phyloP scores from a whole-genome alignment of 2,329 filamentous ascomycete genomes.

The Zymoseptoria brevis region DNA sequence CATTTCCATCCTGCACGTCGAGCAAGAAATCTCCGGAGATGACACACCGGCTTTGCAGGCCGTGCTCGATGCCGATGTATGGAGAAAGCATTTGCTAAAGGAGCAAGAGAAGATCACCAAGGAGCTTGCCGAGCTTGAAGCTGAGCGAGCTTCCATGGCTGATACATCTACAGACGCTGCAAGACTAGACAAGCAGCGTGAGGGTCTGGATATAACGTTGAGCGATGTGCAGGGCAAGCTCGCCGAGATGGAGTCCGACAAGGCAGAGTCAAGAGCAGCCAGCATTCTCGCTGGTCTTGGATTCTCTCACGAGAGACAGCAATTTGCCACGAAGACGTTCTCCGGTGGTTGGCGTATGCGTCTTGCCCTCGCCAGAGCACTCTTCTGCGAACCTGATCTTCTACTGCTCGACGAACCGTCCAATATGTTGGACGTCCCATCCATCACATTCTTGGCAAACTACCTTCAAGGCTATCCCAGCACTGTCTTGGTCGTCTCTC shows the following conservation, averaged over 20 bases:
- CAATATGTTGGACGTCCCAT: slow-evolving; percentile 99
- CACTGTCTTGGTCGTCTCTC: slow-evolving; percentile 90
- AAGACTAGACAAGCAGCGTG: slow-evolving; percentile 75
- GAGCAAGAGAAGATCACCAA: slow-evolving; percentile 81
- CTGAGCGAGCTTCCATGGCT: slow-evolving; percentile 68
- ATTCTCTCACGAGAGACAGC: slow-evolving; percentile 88
- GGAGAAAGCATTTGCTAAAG: slow-evolving; percentile 87
- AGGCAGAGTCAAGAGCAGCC: slow-evolving; percentile 88
- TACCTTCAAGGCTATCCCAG: slow-evolving; percentile 92
- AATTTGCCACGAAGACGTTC: slow-evolving; percentile 92
- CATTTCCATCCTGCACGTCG: slow-evolving; percentile 97
- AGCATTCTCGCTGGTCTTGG: slow-evolving; percentile 95
- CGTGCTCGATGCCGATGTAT: slow-evolving; percentile 93
- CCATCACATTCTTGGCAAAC: slow-evolving; percentile 93
- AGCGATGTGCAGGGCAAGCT: slow-evolving; percentile 88
- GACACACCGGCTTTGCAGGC: slow-evolving; percentile 92
- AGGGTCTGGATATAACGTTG: slow-evolving; percentile 82
- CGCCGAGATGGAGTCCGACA: slow-evolving; percentile 98
- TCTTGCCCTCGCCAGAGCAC: slow-evolving; percentile 81
- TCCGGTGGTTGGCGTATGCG: slow-evolving; percentile 99
- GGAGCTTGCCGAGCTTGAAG: slow-evolving; percentile 68
- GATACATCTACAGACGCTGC: slow-evolving; percentile 87
- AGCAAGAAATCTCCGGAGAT: slow-evolving; percentile 96
- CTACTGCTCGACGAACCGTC: slow-evolving; percentile 97
- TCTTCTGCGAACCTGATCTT: slow-evolving; percentile 96